Evolutionary conservation across 208 protist genomes (phyloP), one percentile per base, ranked within the genome.

Genomic region (Naegleria fowleri): DNA sequence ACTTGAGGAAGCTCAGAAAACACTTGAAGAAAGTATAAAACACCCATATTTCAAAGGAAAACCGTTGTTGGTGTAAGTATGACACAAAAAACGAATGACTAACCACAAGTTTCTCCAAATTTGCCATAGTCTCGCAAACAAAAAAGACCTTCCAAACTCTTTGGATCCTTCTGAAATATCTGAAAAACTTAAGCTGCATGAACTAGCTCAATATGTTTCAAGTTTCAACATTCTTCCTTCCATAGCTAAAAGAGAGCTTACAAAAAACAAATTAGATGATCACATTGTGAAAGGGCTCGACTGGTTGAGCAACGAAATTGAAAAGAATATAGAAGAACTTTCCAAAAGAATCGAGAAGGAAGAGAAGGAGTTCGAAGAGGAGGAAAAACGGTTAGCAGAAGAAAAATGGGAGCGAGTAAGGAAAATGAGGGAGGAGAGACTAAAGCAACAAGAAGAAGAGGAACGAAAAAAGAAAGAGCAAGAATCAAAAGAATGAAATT

Each of bases 191-290:
- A 7, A 58, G 58, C 38, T 88, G 16, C 22, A 51, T 38, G n/a
- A 88, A 16, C 55, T 88, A 29, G 55, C 13, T 6, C 7, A 58
- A 39, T 58, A 58, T n/a, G 85, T 88, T 13, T 38, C 13, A 16
- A 88, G 85, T 15, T 88, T 43, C 41, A 88, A 88, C 40, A 88
- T 88, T 88, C 41, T 88, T 7, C 85, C 85, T 36, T 88, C 41
- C 4, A 40, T 38, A n/a, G 40, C 85, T 39, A 88, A 58, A 58
- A 33, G 16, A 58, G 41, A 58, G 13, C n/a, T 79, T 4, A 79
- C 67, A 0, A 79, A 79, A 33, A 29, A 79, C n/a, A 79, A 79
- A 9, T 36, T 33, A 5, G 85, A 88, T 15, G n/a, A 29, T 0
- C 39, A 58, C 29, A 88, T 88, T n/a, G 40, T 43, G 16, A 88